These are phyloP conservation scores for Xylaria longipes DNA, from an alignment of 495 filamentous ascomycete species.

Conservation along the genomic window DNA sequence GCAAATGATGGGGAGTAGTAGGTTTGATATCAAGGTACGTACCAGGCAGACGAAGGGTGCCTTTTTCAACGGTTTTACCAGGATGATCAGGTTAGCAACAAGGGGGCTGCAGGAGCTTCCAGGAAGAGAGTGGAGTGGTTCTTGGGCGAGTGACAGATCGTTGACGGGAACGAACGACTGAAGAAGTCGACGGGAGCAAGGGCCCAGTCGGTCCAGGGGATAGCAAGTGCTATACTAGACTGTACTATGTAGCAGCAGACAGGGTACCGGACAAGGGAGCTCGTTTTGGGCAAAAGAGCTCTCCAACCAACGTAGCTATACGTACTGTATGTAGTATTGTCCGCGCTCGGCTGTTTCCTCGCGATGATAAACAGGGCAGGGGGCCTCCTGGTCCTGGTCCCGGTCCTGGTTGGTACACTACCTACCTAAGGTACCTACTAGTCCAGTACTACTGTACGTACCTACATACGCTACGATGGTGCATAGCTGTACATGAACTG, in stretches of 20 bases:
- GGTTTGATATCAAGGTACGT: constrained; percentile 28
- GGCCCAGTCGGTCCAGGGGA: not conserved
- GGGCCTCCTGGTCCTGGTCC: not conserved
- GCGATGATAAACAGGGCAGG: constrained; percentile 16
- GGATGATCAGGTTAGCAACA: constrained; percentile 22
- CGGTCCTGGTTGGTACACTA: constrained; percentile 3
- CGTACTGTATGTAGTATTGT: not conserved
- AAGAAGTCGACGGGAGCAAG: constrained; percentile 23
- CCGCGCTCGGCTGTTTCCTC: constrained; percentile 22
- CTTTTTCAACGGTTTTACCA: constrained; percentile 31
- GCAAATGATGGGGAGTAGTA: constrained; percentile 16
- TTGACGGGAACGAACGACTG: constrained; percentile 25
- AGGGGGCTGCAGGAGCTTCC: constrained; percentile 28
- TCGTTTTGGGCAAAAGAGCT: constrained; percentile 21
- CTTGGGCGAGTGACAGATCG: constrained; percentile 20
- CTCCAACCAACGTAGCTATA: not conserved
- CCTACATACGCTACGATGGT: constrained; percentile 10
- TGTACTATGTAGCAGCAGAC: not conserved
- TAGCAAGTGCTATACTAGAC: not conserved
- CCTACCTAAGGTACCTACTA: not conserved
- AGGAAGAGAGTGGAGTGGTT: constrained; percentile 24
- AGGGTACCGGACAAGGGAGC: constrained; percentile 10
- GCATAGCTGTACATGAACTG: constrained; percentile 18
- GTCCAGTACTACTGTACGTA: not conserved
- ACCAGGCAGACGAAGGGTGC: constrained; percentile 23